phyloP scores from a whole-genome alignment of 2,329 filamentous ascomycete genomes.

The Colletotrichum caudatum region DNA sequence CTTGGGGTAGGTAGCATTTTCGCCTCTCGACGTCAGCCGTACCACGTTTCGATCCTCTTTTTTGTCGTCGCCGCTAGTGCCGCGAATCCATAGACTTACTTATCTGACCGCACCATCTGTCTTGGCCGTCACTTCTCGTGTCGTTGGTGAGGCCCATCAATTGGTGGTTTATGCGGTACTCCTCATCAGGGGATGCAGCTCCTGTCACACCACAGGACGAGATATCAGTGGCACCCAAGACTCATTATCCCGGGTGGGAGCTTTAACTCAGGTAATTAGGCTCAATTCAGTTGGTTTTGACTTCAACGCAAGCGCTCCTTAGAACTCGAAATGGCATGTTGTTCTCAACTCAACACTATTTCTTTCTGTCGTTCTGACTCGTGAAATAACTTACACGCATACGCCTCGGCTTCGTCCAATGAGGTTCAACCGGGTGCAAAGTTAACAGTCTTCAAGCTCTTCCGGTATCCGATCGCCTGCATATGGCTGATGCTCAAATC shows the following conservation, averaged over 20 bases:
- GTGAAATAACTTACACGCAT: neutral
- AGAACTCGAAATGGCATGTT: neutral
- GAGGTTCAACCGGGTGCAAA: neutral
- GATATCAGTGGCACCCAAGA: constrained; percentile 8
- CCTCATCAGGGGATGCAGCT: constrained; percentile 22
- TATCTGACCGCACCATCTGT: constrained; percentile 21
- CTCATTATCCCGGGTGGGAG: neutral
- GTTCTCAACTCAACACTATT: neutral
- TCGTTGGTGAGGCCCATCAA: constrained; percentile 20
- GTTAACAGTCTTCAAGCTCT: neutral
- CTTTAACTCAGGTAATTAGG: neutral
- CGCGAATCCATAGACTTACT: constrained; percentile 13
- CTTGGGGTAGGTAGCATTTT: constrained; percentile 27
- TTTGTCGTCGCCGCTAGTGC: constrained; percentile 27
- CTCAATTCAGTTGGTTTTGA: neutral
- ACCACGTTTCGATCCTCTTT: constrained; percentile 7
- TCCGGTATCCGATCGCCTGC: neutral
- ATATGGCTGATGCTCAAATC: too few relatives aligned
- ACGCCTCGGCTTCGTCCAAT: neutral
- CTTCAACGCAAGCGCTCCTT: neutral
- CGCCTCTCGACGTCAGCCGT: constrained; percentile 22
- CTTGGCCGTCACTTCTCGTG: constrained; percentile 18
- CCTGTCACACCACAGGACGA: constrained; percentile 16
- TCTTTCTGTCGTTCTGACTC: neutral
- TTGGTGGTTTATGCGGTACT: constrained; percentile 7